These are phyloP conservation scores for Eucalyptus sideroxylon DNA, from an alignment of 345 rosid genomes.

Conservation along the genomic window DNA sequence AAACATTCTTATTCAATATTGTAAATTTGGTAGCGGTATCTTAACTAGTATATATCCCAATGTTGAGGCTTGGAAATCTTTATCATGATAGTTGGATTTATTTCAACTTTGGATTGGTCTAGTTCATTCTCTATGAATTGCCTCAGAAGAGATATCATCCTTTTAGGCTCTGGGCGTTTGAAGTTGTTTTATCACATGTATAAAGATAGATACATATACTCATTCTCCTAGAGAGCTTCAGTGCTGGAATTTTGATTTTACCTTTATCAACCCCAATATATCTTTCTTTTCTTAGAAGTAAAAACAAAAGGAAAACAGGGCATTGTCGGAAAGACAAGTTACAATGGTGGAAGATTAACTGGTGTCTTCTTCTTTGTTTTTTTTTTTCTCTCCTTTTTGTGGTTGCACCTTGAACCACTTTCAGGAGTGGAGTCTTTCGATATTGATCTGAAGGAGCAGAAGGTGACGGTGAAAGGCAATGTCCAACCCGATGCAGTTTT, in stretches of 20 bases:
- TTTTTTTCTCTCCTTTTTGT: neutral
- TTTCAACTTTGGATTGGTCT: neutral
- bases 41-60: neutral
- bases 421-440: slow-evolving; percentile 78
- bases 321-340: neutral
- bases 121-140: neutral
- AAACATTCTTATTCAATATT: neutral
- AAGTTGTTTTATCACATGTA: neutral
- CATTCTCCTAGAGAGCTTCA: neutral
- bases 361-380: neutral
- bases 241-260: neutral
- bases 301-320: neutral
- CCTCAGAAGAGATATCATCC: neutral
- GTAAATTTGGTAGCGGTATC: neutral
- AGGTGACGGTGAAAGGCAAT: slow-evolving; percentile 79
- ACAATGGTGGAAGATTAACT: neutral
- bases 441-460: slow-evolving; percentile 66
- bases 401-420: neutral
- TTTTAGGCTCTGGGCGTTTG: neutral
- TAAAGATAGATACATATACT: neutral
- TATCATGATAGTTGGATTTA: neutral
- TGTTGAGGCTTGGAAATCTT: neutral
- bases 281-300: neutral
- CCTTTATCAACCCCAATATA: neutral
- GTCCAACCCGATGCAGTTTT: slow-evolving; percentile 74